A percentile compares a stretch with the other conserved stretches of the same genome.
Evolutionary conservation across 192 early-diverging fungal species (phyloP).

Genomic region (Backusella australiensis): DNA sequence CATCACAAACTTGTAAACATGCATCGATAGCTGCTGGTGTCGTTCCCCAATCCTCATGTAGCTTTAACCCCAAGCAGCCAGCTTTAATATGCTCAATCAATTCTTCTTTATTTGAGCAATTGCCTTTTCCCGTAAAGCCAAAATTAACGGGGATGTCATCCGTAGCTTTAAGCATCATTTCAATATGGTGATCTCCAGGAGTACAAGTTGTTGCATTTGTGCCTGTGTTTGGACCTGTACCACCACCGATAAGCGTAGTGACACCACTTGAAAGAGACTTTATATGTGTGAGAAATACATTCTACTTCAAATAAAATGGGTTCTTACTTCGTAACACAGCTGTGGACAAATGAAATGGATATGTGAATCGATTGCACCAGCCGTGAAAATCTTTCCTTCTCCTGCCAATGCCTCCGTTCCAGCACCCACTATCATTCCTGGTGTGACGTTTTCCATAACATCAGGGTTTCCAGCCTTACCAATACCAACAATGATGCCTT

Average conservation of each 20-base stretch:
- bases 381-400: constrained; percentile 90
- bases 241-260: constrained; percentile 87
- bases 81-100: constrained; percentile 82
- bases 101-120: constrained; percentile 62
- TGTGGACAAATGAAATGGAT: constrained; percentile 97
- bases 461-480: constrained; percentile 99
- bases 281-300: too few species aligned
- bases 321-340: constrained; percentile 69
- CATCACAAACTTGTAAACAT: constrained; percentile 83
- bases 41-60: constrained; percentile 97
- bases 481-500: constrained; percentile 83
- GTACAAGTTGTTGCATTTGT: constrained; percentile 97
- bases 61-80: constrained; percentile 86
- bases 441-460: constrained; percentile 89
- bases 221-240: constrained; percentile 95
- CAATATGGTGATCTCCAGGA: constrained; percentile 76
- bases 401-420: constrained; percentile 90
- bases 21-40: constrained; percentile 93
- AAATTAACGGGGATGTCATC: constrained; percentile 90
- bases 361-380: constrained; percentile 92
- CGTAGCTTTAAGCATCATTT: constrained; percentile 87
- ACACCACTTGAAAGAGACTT: constrained; percentile 75
- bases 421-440: constrained; percentile 88
- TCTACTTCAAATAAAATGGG: not conserved
- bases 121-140: constrained; percentile 96